Percentiles rank a stretch among this genome's conserved stretches.
Conservation (phyloP, 1,284 basidiomycete species). For the Amylostereum areolatum region DNA sequence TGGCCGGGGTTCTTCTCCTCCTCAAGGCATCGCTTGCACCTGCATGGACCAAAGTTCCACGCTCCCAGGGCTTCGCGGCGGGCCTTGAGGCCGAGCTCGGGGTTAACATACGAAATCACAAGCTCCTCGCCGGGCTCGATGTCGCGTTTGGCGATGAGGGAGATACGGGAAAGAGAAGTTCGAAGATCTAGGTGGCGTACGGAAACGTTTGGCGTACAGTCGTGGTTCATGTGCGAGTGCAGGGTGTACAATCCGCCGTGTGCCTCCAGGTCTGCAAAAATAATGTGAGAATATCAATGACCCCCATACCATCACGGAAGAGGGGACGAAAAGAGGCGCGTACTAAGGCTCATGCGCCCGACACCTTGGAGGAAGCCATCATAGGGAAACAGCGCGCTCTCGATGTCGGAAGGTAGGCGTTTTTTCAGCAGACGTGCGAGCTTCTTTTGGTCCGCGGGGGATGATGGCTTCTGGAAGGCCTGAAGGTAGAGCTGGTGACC, state of each 20-base stretch:
- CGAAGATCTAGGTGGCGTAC: constrained; percentile 66
- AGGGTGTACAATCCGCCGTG: constrained; percentile 84
- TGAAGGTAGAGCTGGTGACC: constrained; percentile 51
- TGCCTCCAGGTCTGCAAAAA: constrained; percentile 64
- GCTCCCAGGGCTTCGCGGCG: constrained; percentile 58
- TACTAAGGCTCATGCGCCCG: constrained; percentile 82
- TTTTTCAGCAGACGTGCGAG: constrained; percentile 51
- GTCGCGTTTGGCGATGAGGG: constrained; percentile 58
- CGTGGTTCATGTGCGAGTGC: constrained; percentile 86
- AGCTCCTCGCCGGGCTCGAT: constrained; percentile 74
- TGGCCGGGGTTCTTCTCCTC: constrained; percentile 32
- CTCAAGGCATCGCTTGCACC: constrained; percentile 57
- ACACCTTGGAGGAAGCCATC: constrained; percentile 68
- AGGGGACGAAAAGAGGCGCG: constrained; percentile 18
- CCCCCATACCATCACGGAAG: too few species aligned
- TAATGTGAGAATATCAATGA: constrained; percentile 1
- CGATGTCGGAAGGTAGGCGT: constrained; percentile 45
- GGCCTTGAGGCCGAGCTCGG: constrained; percentile 42
- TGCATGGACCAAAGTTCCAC: constrained; percentile 73
- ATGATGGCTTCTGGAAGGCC: constrained; percentile 51
- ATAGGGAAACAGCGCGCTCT: constrained; percentile 63
- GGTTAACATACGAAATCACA: constrained; percentile 75
- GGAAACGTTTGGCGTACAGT: constrained; percentile 73
- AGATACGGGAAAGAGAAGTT: constrained; percentile 60
- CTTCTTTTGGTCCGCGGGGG: constrained; percentile 47